Percentiles rank a stretch among this genome's conserved stretches.
phyloP scores from a whole-genome alignment of 345 rosid genomes.

The Dimocarpus longan region DNA sequence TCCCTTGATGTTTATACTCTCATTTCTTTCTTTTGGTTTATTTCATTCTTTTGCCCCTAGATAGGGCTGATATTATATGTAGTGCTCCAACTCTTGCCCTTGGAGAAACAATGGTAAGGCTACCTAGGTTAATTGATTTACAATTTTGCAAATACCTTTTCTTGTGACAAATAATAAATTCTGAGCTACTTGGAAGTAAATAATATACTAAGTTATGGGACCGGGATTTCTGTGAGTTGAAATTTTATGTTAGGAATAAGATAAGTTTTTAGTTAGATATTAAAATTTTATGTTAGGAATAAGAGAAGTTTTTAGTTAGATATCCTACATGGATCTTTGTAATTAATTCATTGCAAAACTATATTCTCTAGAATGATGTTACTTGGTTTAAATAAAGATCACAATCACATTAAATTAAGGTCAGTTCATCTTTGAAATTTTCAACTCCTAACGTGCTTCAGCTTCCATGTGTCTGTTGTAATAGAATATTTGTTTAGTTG shows the following conservation, averaged over 20 bases:
- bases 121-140: background rate
- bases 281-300: background rate
- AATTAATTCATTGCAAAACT: background rate
- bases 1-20: background rate
- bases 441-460: conserved; percentile 3
- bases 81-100: background rate
- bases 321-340: background rate
- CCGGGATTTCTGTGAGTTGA: background rate
- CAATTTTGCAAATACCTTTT: background rate
- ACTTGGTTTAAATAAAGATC: background rate
- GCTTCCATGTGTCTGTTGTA: background rate
- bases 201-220: background rate
- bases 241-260: background rate
- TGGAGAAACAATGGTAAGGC: background rate
- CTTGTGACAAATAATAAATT: background rate
- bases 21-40: background rate
- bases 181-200: background rate
- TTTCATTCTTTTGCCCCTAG: background rate
- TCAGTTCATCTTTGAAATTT: background rate
- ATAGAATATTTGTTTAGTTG: background rate
- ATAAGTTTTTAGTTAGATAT: background rate
- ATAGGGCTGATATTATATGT: background rate
- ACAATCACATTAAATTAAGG: background rate
- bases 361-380: background rate
- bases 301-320: background rate